Conservation (phyloP, 2,329 filamentous ascomycete species). For the Colletotrichum gigasporum region DNA sequence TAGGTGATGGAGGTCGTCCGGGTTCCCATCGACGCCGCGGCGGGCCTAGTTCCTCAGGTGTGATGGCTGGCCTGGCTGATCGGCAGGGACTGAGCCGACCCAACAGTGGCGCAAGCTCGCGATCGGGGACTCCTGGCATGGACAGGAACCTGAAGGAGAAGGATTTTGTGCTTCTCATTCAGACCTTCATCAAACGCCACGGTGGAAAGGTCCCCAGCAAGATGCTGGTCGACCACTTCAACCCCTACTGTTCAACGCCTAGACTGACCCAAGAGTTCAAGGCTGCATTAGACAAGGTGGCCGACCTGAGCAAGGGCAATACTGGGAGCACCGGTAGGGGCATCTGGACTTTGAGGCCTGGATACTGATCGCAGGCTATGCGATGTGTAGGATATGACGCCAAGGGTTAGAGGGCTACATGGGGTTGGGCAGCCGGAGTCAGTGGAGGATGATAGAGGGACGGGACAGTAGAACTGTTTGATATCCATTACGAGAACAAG, state of each 20-base stretch:
- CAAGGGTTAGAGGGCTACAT: too few relatives aligned
- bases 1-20: conserved; percentile 80
- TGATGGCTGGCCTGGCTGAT: conserved; percentile 66
- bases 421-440: too few relatives aligned
- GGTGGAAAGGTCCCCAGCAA: conserved; percentile 84
- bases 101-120: conserved; percentile 54
- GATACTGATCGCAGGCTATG: conserved; percentile 1
- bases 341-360: conserved; percentile 60
- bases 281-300: conserved; percentile 79
- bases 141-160: conserved; percentile 58
- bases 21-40: conserved; percentile 60
- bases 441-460: too few relatives aligned
- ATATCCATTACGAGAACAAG: too few relatives aligned
- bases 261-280: conserved; percentile 83
- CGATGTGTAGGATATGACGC: too few relatives aligned
- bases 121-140: conserved; percentile 53
- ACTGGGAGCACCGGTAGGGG: conserved; percentile 60
- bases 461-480: too few relatives aligned
- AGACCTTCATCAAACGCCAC: conserved; percentile 80
- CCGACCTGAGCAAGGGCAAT: conserved; percentile 67
- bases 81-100: conserved; percentile 57
- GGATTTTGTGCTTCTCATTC: conserved; percentile 78
- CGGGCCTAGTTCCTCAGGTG: conserved; percentile 62
- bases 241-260: conserved; percentile 76
- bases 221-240: conserved; percentile 90